Evolutionary conservation across 2,329 filamentous ascomycete species (phyloP).

Genomic region (Verticillium nubilum): DNA sequence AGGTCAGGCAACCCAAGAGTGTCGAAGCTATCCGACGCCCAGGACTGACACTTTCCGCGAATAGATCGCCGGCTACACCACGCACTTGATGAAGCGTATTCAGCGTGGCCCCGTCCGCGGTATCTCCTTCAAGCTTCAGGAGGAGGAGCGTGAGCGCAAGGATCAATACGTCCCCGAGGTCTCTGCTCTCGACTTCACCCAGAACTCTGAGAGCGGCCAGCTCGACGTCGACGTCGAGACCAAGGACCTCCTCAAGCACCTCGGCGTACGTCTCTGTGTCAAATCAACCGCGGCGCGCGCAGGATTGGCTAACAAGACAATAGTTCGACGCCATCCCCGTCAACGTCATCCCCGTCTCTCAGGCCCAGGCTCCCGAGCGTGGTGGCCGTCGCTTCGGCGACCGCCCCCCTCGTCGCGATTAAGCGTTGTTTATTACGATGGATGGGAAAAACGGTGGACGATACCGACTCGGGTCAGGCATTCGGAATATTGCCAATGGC

Average conservation of each 20-base stretch:
- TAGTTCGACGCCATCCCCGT: conserved; percentile 97
- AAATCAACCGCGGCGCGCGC: background rate
- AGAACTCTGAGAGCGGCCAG: conserved; percentile 88
- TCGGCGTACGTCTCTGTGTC: conserved; percentile 70
- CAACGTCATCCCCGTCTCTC: conserved; percentile 87
- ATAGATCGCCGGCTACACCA: conserved; percentile 96
- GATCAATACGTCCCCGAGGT: conserved; percentile 99
- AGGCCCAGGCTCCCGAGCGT: conserved; percentile 82
- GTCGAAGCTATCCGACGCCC: background rate
- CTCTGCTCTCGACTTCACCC: conserved; percentile 95
- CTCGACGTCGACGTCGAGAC: conserved; percentile 96
- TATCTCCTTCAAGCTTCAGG: conserved; percentile 99
- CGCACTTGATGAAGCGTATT: conserved; percentile 99
- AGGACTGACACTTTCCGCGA: conserved; percentile 5
- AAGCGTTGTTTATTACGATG: conserved; percentile 17
- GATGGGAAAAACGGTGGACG: conserved; percentile 9
- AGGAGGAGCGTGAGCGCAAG: conserved; percentile 99
- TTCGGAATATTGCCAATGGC: conserved; percentile 42
- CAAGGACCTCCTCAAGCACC: conserved; percentile 97
- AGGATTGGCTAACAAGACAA: background rate
- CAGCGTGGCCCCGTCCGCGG: conserved; percentile 98
- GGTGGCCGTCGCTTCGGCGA: conserved; percentile 70
- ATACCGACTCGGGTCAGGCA: conserved; percentile 30
- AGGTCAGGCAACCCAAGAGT: conserved; percentile 50
- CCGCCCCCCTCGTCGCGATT: conserved; percentile 46